These are phyloP conservation scores for Boletus reticulatus DNA, from an alignment of 768 basidiomycete species.

Conservation along the genomic window DNA sequence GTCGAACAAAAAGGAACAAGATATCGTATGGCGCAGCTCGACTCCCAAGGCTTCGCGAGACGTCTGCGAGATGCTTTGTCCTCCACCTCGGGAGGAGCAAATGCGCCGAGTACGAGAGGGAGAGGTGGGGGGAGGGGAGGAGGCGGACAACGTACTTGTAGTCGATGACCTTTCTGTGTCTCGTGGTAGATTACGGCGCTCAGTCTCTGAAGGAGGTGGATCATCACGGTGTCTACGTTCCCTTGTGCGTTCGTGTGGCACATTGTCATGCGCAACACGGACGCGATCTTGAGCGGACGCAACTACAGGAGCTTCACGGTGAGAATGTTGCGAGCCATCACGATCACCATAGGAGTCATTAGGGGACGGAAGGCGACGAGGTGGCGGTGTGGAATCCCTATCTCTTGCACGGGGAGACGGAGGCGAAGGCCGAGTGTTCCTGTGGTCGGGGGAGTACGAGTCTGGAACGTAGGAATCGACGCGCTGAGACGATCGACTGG, in stretches of 20 bases:
- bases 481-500: slow-evolving; percentile 17
- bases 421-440: slow-evolving; percentile 20
- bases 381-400: slow-evolving; percentile 18
- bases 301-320: slow-evolving; percentile 19
- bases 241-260: slow-evolving; percentile 17
- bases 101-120: slow-evolving; percentile 36
- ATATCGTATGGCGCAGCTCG: slow-evolving; percentile 33
- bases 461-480: slow-evolving; percentile 30
- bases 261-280: slow-evolving; percentile 17
- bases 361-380: slow-evolving; percentile 25
- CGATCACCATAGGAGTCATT: slow-evolving; percentile 20
- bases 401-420: slow-evolving; percentile 26
- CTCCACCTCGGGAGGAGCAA: slow-evolving; percentile 40
- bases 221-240: slow-evolving; percentile 29
- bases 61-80: slow-evolving; percentile 32
- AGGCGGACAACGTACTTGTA: slow-evolving; percentile 48
- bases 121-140: slow-evolving; percentile 36
- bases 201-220: slow-evolving; percentile 11
- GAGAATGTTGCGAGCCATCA: slow-evolving; percentile 16
- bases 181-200: slow-evolving; percentile 25
- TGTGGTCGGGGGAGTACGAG: slow-evolving; percentile 23
- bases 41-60: slow-evolving; percentile 49
- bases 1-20: slow-evolving; percentile 37
- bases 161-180: slow-evolving; percentile 36
- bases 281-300: slow-evolving; percentile 24